These are phyloP conservation scores for Penicillium pulvis DNA, from an alignment of 495 filamentous ascomycete species.

Conservation along the genomic window DNA sequence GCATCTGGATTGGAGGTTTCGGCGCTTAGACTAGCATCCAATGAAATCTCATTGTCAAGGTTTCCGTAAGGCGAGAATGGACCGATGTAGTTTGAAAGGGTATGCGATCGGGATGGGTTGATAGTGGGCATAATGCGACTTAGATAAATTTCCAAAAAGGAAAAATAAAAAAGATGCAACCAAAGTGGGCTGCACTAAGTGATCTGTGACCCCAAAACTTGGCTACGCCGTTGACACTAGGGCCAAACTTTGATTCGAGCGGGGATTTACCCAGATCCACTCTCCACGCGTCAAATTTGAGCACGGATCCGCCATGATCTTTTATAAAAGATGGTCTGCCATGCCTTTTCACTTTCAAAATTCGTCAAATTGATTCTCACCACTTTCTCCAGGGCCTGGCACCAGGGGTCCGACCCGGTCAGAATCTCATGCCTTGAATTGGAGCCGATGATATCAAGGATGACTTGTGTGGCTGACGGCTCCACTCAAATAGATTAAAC, in stretches of 20 bases:
- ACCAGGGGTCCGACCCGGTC: not conserved
- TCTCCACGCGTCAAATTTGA: not conserved
- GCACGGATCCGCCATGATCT: not conserved
- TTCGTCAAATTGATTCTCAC: not conserved
- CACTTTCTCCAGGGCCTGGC: not conserved
- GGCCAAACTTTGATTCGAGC: not conserved
- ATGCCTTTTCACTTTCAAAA: not conserved
- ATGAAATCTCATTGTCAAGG: not conserved
- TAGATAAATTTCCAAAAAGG: no score
- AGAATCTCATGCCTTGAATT: not conserved
- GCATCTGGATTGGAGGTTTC: no score
- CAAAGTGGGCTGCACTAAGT: no score
- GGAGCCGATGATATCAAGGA: slow-evolving; percentile 22
- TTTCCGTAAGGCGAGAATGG: no score
- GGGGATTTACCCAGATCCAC: not conserved
- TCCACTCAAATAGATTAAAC: slow-evolving; percentile 38
- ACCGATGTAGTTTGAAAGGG: no score
- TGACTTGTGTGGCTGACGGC: slow-evolving; percentile 36
- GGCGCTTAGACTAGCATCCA: no score
- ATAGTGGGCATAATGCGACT: no score
- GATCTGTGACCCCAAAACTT: not conserved
- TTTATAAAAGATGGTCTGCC: not conserved
- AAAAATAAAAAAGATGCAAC: no score
- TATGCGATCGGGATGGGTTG: no score
- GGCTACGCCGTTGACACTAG: not conserved